Conservation (phyloP, 257 asterid genomes). For the Handroanthus guayacan region DNA sequence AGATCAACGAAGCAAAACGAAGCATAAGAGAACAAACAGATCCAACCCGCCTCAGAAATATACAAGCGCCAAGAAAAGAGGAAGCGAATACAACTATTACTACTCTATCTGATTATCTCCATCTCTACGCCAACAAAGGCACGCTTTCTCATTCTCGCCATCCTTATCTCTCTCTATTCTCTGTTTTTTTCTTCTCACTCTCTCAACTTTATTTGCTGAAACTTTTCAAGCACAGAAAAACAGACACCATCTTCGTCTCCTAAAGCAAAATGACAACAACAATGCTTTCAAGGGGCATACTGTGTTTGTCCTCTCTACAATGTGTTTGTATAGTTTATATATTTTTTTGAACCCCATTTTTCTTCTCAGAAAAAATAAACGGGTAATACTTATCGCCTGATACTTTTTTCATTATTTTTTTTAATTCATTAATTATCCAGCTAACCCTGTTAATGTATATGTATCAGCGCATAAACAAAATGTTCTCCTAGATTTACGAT, state of each 20-base stretch:
- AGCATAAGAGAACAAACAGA: constrained; percentile 32
- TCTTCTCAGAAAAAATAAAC: constrained; percentile 16
- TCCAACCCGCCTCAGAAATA: constrained; percentile 43
- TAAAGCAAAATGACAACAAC: constrained; percentile 45
- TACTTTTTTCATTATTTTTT: background rate
- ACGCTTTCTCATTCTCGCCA: constrained; percentile 14
- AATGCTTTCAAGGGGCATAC: constrained; percentile 43
- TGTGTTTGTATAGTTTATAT: constrained; percentile 30
- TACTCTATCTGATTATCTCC: constrained; percentile 24
- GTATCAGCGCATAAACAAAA: constrained; percentile 33
- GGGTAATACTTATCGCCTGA: constrained; percentile 33
- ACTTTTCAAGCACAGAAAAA: constrained; percentile 34
- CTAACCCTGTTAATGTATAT: constrained; percentile 35
- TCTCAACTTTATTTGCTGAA: constrained; percentile 29
- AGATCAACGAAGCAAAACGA: constrained; percentile 5
- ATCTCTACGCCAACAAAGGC: constrained; percentile 38
- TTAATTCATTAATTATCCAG: constrained; percentile 37
- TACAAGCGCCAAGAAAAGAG: constrained; percentile 15
- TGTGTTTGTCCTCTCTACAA: constrained; percentile 34
- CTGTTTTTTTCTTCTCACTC: constrained; percentile 27
- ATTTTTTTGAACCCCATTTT: constrained; percentile 8
- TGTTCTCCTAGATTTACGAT: constrained; percentile 54
- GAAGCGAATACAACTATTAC: constrained; percentile 16
- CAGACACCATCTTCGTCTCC: constrained; percentile 36
- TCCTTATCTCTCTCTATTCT: constrained; percentile 19